Base-by-base conservation (phyloP, 2,329 filamentous ascomycete genomes). In the Fusarium sambucinum region DNA sequence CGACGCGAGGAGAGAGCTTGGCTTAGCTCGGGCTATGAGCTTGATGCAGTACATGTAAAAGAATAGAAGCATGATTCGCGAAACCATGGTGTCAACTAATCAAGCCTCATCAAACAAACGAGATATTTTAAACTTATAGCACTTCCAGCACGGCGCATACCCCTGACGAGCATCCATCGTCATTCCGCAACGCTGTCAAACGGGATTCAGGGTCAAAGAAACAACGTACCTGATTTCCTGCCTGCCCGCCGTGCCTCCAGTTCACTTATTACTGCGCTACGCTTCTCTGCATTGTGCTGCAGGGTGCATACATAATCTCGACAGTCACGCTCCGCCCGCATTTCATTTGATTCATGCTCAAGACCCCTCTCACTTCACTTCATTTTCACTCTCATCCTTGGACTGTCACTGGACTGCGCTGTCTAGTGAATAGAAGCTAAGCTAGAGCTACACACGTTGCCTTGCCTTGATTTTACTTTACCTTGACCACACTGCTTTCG, bases 101-200 rank as follows among this genome's bases (percentile, higher is more conserved):
- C 46, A 51, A 57, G 45, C 33, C 23, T 51, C 47, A 51, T 51
- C 47, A 51, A 51, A 51, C 47, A 51, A 50, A 62, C 66, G 42
- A 65, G 46, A 69, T 55, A 65, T 27, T 40, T 48, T 55, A 56
- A 51, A 62, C 57, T 54, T 19, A 30, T n/a, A 37, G 14, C 33
- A 40, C 30, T 13, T 48, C n/a, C 21, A 51, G 17, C 14, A 14
- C 47, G n/a, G 33, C 32, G 40, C 21, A 25, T 52, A 70, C 71
- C 71, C 71, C 71, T 73, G 69, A 68, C 63, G 48, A 59, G 63
- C 59, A 74, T 38, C 35, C 35, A 38, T 74, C 70, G 59, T 73
- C 72, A 74, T 74, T 70, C 63, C 69, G 56, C 55, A 55, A 69
- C 66, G 59, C 59, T 71, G 66, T 63, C 70, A 27, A 27, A 44